Conservation (phyloP, 495 filamentous ascomycete species). For the Aspergillus nidulans region DNA sequence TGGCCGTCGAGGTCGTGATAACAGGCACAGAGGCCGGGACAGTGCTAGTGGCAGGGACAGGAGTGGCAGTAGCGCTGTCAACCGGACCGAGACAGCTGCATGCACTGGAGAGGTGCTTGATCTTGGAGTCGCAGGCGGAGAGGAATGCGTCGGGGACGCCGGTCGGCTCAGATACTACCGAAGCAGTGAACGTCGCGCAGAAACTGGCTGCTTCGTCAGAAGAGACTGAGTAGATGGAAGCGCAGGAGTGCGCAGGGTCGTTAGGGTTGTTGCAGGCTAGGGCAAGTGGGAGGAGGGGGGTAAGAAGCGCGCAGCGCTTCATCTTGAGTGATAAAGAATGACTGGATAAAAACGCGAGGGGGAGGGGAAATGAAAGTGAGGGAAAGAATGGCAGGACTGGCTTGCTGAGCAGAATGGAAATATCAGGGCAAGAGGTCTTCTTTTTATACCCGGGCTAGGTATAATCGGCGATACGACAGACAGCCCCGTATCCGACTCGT, state of each 20-base stretch:
- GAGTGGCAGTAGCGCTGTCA: neutral
- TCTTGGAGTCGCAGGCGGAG: slow-evolving; percentile 22
- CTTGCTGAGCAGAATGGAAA: neutral
- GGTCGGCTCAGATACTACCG: slow-evolving; percentile 23
- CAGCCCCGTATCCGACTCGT: neutral
- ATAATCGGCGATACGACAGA: neutral
- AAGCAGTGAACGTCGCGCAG: slow-evolving; percentile 29
- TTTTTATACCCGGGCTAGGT: neutral
- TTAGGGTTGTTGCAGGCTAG: slow-evolving; percentile 27
- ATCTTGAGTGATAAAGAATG: slow-evolving; percentile 27
- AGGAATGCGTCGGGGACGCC: slow-evolving; percentile 22
- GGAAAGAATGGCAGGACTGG: neutral
- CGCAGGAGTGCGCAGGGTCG: slow-evolving; percentile 21
- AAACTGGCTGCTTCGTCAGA: slow-evolving; percentile 23
- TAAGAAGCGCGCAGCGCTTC: slow-evolving; percentile 30
- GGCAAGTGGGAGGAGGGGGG: slow-evolving; percentile 20
- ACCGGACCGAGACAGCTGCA: slow-evolving; percentile 25
- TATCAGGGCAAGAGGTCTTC: neutral
- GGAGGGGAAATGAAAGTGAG: slow-evolving; percentile 13
- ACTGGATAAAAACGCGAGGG: slow-evolving; percentile 16
- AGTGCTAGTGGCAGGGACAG: slow-evolving; percentile 1
- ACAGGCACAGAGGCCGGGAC: slow-evolving; percentile 1
- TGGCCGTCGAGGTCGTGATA: neutral
- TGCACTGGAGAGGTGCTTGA: slow-evolving; percentile 27
- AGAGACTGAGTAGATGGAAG: slow-evolving; percentile 27